phyloP scores from a whole-genome alignment of 192 early-diverging fungal genomes.

The Dimargaris cristalligena region DNA sequence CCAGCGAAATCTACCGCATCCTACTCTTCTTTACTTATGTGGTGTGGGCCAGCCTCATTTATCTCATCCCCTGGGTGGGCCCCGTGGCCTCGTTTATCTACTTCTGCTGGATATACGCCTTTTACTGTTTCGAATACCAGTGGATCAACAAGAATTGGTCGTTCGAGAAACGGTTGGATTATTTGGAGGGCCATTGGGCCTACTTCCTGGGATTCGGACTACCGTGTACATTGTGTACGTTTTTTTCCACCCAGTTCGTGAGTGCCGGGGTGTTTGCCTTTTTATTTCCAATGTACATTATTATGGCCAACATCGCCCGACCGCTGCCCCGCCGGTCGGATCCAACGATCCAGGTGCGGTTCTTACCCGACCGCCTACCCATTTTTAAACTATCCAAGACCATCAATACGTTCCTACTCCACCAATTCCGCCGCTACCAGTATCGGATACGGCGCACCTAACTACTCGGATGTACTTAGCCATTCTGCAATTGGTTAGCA shows the following conservation, averaged over 20 bases:
- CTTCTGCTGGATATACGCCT: conserved; percentile 27
- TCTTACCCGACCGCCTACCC: conserved; percentile 19
- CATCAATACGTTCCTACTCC: not conserved
- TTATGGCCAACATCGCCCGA: conserved; percentile 31
- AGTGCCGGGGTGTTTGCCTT: conserved; percentile 29
- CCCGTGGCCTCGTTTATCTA: conserved; percentile 23
- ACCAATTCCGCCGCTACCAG: conserved; percentile 9
- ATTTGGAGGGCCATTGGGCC: conserved; percentile 37
- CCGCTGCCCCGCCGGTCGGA: conserved; percentile 20
- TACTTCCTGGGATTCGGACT: conserved; percentile 47
- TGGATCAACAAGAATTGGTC: conserved; percentile 33
- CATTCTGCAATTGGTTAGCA: no score
- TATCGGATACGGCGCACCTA: no score
- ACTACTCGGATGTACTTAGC: no score
- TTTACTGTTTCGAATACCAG: conserved; percentile 39
- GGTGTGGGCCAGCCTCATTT: conserved; percentile 15
- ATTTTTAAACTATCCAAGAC: conserved; percentile 15
- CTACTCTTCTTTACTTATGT: conserved; percentile 30
- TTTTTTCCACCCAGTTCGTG: conserved; percentile 29
- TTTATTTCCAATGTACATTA: conserved; percentile 35
- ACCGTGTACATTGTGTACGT: conserved; percentile 24
- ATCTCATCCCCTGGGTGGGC: conserved; percentile 25
- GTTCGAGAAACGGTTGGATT: conserved; percentile 29
- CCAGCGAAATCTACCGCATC: conserved; percentile 27
- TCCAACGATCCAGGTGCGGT: conserved; percentile 3